Evolutionary conservation across 1,284 basidiomycete species (phyloP).

Genomic region (Leccinum subspadiceum): DNA sequence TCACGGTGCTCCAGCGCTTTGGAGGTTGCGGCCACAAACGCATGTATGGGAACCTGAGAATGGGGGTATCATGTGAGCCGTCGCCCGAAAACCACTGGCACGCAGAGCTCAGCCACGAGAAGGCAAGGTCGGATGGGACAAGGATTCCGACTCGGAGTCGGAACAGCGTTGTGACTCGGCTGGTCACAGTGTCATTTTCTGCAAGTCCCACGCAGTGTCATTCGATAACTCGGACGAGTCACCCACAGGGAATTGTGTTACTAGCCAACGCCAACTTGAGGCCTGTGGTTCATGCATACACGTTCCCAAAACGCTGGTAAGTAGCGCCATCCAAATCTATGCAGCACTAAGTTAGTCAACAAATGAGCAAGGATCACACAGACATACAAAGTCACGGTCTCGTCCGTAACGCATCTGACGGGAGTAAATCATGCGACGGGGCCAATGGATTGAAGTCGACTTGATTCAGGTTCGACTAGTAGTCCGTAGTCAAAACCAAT

Average conservation of each 20-base stretch:
- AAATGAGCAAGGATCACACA: neutral
- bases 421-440: too few species aligned
- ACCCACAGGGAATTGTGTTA: neutral
- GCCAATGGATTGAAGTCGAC: too few species aligned
- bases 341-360: neutral
- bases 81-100: neutral
- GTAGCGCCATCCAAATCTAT: too few species aligned
- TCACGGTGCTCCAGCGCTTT: too few species aligned
- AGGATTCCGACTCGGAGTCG: neutral
- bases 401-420: too few species aligned
- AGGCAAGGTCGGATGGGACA: neutral
- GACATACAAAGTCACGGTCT: too few species aligned
- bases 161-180: neutral
- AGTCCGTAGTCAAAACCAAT: too few species aligned
- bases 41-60: neutral
- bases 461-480: too few species aligned
- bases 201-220: neutral
- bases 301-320: neutral
- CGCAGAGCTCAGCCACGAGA: neutral
- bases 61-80: neutral
- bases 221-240: neutral
- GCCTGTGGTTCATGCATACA: neutral
- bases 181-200: neutral
- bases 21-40: neutral
- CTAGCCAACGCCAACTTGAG: neutral